Conservation (phyloP, 139 green algal genomes). For the Chlamydomonas sp. region DNA sequence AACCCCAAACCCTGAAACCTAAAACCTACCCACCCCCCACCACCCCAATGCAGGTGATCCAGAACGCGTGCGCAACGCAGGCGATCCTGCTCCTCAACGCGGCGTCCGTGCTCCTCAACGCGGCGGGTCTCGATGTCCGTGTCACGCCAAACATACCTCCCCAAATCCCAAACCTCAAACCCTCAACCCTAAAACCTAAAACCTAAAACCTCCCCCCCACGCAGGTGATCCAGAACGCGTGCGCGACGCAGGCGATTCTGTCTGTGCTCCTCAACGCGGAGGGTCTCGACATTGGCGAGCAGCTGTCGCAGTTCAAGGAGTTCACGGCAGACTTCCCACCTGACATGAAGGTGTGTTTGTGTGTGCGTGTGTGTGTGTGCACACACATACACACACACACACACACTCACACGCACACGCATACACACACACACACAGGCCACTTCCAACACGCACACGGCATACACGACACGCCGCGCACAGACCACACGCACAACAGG, state of each 20-base stretch:
- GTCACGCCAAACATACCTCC: neutral
- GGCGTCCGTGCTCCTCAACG: constrained; percentile 84
- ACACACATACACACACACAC: neutral
- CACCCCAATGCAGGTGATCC: constrained; percentile 1
- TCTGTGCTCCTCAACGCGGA: constrained; percentile 86
- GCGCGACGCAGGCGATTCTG: constrained; percentile 91
- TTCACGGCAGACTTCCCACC: constrained; percentile 84
- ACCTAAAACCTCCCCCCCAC: no score
- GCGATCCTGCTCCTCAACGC: constrained; percentile 65
- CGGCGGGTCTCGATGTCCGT: constrained; percentile 33
- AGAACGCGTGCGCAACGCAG: constrained; percentile 92
- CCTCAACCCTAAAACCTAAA: no score
- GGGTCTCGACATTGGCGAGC: constrained; percentile 27
- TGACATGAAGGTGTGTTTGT: constrained; percentile 47
- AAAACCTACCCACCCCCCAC: neutral
- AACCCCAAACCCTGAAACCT: no score
- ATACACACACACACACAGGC: no score
- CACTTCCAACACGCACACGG: no score
- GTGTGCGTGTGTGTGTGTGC: neutral
- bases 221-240: constrained; percentile 92
- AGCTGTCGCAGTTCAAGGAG: constrained; percentile 49
- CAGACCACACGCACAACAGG: no score
- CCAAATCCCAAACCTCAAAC: no score
- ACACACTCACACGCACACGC: constrained; percentile 5
- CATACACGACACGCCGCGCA: no score